These are phyloP conservation scores for Fusarium clavum DNA, from an alignment of 2,329 filamentous ascomycete genomes.

Conservation along the genomic window DNA sequence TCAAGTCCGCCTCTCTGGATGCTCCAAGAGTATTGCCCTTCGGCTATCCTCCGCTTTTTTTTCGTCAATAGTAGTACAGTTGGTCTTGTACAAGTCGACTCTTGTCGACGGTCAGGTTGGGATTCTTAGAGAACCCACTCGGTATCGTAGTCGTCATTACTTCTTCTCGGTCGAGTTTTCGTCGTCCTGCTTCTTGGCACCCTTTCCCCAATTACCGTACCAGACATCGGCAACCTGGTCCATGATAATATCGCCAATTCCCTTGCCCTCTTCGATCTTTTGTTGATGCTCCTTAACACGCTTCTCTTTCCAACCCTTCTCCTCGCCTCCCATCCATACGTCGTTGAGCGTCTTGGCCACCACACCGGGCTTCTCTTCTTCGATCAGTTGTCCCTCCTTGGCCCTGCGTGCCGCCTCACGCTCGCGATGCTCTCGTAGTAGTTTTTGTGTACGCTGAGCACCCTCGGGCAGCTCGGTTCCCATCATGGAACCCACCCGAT, in stretches of 20 bases:
- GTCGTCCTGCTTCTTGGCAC: conserved; percentile 46
- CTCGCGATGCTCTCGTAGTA: conserved; percentile 61
- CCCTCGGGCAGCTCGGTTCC: conserved; percentile 68
- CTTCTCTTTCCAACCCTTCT: conserved; percentile 65
- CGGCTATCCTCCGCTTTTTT: neutral
- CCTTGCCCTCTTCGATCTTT: conserved; percentile 66
- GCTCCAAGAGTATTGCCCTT: neutral
- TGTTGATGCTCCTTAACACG: conserved; percentile 63
- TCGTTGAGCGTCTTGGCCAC: conserved; percentile 55
- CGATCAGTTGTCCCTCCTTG: conserved; percentile 31
- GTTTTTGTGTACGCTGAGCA: conserved; percentile 60
- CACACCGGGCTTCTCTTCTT: conserved; percentile 49
- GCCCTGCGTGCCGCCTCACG: conserved; percentile 50
- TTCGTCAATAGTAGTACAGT: conserved; percentile 32
- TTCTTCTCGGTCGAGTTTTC: conserved; percentile 41
- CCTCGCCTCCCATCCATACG: conserved; percentile 70
- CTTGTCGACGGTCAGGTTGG: neutral
- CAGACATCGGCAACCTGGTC: conserved; percentile 69
- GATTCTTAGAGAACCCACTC: neutral
- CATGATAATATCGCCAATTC: conserved; percentile 66
- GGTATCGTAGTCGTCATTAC: conserved; percentile 20
- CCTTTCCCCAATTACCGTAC: conserved; percentile 52
- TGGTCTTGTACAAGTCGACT: conserved; percentile 25
- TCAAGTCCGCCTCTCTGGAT: conserved; percentile 5
- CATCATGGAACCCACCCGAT: conserved; percentile 59